Conservation (phyloP, 768 basidiomycete species). For the Kwoniella mangroviensis region DNA sequence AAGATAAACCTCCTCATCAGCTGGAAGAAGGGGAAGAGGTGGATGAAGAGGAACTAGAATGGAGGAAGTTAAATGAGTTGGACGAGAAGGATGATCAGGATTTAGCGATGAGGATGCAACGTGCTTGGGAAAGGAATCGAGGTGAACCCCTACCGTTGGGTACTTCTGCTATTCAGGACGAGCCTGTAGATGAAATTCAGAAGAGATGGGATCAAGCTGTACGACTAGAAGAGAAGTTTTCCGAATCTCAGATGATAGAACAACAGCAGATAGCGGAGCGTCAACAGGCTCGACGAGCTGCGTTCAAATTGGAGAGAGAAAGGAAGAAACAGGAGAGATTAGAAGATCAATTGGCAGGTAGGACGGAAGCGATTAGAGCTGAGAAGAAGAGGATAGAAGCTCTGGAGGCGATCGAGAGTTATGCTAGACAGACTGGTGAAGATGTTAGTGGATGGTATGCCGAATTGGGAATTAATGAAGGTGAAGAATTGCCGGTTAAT, state of each 20-base stretch:
- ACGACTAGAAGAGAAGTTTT: conserved; percentile 28
- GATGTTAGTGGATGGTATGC: conserved; percentile 38
- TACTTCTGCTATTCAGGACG: not conserved
- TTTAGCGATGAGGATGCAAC: conserved; percentile 12
- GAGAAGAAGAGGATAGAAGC: conserved; percentile 33
- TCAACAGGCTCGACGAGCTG: conserved; percentile 22
- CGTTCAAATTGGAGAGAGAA: conserved; percentile 29
- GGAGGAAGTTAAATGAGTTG: not conserved
- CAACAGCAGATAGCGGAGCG: conserved; percentile 29
- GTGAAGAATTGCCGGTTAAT: conserved; percentile 16
- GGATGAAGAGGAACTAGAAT: not conserved
- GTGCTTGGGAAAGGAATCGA: conserved; percentile 7
- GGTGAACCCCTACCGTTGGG: not conserved
- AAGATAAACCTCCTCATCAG: not conserved
- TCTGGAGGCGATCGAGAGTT: conserved; percentile 28
- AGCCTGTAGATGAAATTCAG: not conserved
- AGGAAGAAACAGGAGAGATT: conserved; percentile 20
- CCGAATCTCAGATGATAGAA: conserved; percentile 27
- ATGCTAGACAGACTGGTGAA: conserved; percentile 38
- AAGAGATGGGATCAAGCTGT: conserved; percentile 35
- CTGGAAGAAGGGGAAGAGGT: too few species aligned
- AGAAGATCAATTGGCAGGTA: conserved; percentile 22
- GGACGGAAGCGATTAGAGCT: conserved; percentile 17
- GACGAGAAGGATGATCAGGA: not conserved
- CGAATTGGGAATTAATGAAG: conserved; percentile 28